Base-by-base conservation (phyloP, 1,139 yeast genomes). In the Yamadazyma siamensis region DNA sequence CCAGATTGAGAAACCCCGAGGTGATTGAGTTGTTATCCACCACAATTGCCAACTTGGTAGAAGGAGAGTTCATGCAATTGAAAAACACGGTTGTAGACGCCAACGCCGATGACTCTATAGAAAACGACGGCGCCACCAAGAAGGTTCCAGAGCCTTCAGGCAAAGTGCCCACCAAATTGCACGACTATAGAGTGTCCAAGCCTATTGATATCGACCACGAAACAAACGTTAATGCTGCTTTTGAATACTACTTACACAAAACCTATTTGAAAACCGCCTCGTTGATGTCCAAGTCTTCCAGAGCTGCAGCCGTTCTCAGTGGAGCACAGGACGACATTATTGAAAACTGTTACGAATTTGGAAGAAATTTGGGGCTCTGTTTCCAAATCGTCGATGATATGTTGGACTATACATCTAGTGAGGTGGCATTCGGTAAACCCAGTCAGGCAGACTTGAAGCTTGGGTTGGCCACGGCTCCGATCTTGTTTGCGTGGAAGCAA, bases 11-110 rank as follows among this genome's bases (percentile, higher is more conserved):
- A 53, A 89, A 91, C 54, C 94, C 96, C n/a, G 97, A 91, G 62
- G 98, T 91, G 29, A 89, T 88, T 41, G 98, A 91, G 60, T 71
- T 94, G 39, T 75, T 94, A 61, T 87, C 96, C 4, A 91, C 96
- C 6, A 84, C 96, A 23, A 91, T 91, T 54, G 98, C 97, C 15
- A 94, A 94, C 54, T 69, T 94, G 39, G 98, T 91, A 1, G 98
- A 94, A 61, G 98, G 98, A 28, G 98, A 91, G 59, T 89, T 91
- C 54, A 89, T 91, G 97, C 98, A 91, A 61, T 74, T 91, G 63
- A 89, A 89, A 48, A 91, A 91, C 58, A 87, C 96, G 1, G 94
- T 88, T 3, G 59, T 80, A 32, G 61, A 49, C 38, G 49, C 46
- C 27, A 77, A 66, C 34, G 71, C 71, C 19, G 52, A 71, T 31